Conservation (phyloP, 148 eudicot species). For the Silene uniflora region DNA sequence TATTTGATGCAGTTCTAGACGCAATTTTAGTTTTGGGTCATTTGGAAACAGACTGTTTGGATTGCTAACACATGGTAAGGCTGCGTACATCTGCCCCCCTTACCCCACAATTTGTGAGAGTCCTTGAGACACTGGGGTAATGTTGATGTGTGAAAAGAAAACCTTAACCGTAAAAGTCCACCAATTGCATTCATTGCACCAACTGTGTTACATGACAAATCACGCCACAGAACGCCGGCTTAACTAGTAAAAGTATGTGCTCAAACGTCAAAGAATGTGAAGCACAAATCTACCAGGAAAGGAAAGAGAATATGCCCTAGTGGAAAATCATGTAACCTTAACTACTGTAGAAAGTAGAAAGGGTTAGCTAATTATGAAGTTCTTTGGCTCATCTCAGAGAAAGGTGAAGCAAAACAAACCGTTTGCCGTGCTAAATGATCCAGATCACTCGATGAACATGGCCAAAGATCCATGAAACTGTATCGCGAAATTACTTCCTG, state of each 20-base stretch:
- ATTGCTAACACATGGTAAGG: too few species aligned
- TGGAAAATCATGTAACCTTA: neutral
- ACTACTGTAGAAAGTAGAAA: neutral
- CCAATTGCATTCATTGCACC: neutral
- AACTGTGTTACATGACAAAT: neutral
- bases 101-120: too few species aligned
- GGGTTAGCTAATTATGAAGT: neutral
- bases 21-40: too few species aligned
- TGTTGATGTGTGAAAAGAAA: neutral
- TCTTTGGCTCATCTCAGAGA: neutral
- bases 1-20: too few species aligned
- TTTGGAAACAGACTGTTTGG: too few species aligned
- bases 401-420: conserved; percentile 35
- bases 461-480: conserved; percentile 94
- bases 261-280: neutral
- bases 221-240: neutral
- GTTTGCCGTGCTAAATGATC: conserved; percentile 86
- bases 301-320: neutral
- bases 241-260: neutral
- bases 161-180: neutral
- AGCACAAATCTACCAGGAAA: conserved; percentile 7
- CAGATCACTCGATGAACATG: conserved; percentile 89
- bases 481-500: conserved; percentile 92
- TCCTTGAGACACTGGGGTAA: too few species aligned
- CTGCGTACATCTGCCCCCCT: too few species aligned